These are phyloP conservation scores for Leucosporidium scottii DNA, from an alignment of 768 basidiomycete species.

Conservation along the genomic window DNA sequence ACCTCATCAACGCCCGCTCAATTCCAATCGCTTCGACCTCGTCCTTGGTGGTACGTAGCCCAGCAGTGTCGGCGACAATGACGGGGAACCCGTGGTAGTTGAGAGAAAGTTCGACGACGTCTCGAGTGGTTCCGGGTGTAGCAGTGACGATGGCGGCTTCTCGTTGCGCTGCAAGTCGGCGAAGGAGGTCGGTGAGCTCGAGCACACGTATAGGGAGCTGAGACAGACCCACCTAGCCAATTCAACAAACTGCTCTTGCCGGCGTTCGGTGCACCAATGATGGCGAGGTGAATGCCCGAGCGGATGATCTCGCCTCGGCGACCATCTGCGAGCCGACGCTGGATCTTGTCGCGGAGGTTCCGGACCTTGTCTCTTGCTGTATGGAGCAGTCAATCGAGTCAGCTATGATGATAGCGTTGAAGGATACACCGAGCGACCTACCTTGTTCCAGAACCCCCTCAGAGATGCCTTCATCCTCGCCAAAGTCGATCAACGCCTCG, in stretches of 20 bases:
- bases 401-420: no score
- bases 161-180: slow-evolving; percentile 55
- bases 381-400: no score
- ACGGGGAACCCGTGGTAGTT: slow-evolving; percentile 84
- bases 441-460: slow-evolving; percentile 56
- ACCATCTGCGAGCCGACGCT: slow-evolving; percentile 58
- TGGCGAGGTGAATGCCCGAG: slow-evolving; percentile 71
- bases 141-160: slow-evolving; percentile 85
- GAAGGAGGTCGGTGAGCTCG: background rate
- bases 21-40: slow-evolving; percentile 75
- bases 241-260: slow-evolving; percentile 89
- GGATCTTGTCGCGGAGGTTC: slow-evolving; percentile 52
- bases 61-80: slow-evolving; percentile 77
- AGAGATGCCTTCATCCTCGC: slow-evolving; percentile 83
- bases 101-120: slow-evolving; percentile 73
- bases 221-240: slow-evolving; percentile 55
- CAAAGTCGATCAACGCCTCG: slow-evolving; percentile 88
- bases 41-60: slow-evolving; percentile 61
- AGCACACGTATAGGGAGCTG: background rate
- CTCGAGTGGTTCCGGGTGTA: slow-evolving; percentile 81
- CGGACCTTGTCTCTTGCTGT: slow-evolving; percentile 54
- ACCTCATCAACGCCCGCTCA: slow-evolving; percentile 63
- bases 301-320: slow-evolving; percentile 76
- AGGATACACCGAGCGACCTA: background rate
- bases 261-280: slow-evolving; percentile 87